Evolutionary conservation across 257 asterid species (phyloP), one percentile per base, ranked within the genome.

Genomic region (Nicotiana tomentosiformis): DNA sequence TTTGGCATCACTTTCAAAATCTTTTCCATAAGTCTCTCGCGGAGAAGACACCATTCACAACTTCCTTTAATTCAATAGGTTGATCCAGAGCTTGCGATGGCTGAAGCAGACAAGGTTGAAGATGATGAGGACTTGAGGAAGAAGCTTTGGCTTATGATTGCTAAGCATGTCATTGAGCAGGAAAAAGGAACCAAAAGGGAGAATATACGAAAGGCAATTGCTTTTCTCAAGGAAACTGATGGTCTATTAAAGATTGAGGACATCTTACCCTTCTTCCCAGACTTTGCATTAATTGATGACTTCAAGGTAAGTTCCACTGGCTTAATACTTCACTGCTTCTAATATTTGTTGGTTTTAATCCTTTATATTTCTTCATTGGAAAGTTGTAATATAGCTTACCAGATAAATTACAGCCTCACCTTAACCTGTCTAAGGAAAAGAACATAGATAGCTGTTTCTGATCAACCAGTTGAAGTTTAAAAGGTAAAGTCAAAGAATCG

Each of bases 161-260:
- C 99, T 82, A 96, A 94, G 86, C 98, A 96, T 90, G 99, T 94
- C 85, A 89, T 96, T 84, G 90, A 91, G 84, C 99, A 91, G 87
- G 99, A 96, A 89, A 96, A 93, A 87, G 99, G 99, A 77, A 92
- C 98, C 12, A 96, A 96, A 90, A 89, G 99, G 90, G 99, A 96
- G 89, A 96, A 96, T 87, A 96, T 94, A 58, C 93, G 99, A 3
- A 94, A 94, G 91, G 98, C 99, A 81, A 94, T 93, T 78, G 99
- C 98, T 56, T 96, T 96, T 90, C 99, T 96, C 86, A 96, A 92
- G 88, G 99, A 96, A 91, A 94, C 98, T 49, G 97, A 96, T 69
- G 98, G 99, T 83, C 95, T 96, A 74, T 88, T 96, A 80, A 96
- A 96, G 91, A 96, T 96, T 62, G 99, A 96, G 91, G 99, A 96